Evolutionary conservation across 2,329 filamentous ascomycete species (phyloP), one percentile per base, ranked within the genome.

Genomic region (Aureobasidium namibiae): DNA sequence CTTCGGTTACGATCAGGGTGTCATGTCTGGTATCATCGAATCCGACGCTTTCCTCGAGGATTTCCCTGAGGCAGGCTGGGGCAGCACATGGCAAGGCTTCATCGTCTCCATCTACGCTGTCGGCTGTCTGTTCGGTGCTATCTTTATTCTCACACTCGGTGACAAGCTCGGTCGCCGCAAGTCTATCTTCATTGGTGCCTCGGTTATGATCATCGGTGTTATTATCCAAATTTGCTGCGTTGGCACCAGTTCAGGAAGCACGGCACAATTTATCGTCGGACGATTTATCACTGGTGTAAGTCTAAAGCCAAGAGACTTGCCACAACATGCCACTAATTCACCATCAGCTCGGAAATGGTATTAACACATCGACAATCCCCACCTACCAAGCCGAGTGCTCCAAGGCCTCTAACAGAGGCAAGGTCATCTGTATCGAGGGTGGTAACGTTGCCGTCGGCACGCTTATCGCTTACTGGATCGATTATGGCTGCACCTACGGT

Each of bases 361-460:
- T 82, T 70, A 82, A 82, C 68, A 81, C 78, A 3, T 76, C 75
- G 0, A 81, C 78, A 0, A 80, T 81, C 33, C 79, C 79, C 2
- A 79, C 77, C 6, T 82, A 80, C 64, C 78, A 80, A 69, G 77
- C 78, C 7, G 79, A 81, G 64, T 80, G 78, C 66, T 78, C 78
- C 4, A 75, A 73, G 59, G 78, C 81, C 0, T 79, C 77, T 64
- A 84, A 83, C 68, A 78, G 82, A 63, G 83, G 83, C 63, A 76
- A 83, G 34, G 70, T 85, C 57, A 84, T 85, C 64, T 84, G 82
- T 68, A 82, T 84, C 49, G 81, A 78, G 66, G 80, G 76, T 65
- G 79, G 78, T 66, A 71, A 74, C 33, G 78, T 80, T 45, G 78
- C 78, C 9, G 76, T 80, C 54, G 78, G 79, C 38, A 79, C 76